Percentiles rank a stretch among this genome's conserved stretches.
Evolutionary conservation across 1,284 basidiomycete genomes (phyloP).

Genomic region (Austroboletus olivaceoglutinosus): DNA sequence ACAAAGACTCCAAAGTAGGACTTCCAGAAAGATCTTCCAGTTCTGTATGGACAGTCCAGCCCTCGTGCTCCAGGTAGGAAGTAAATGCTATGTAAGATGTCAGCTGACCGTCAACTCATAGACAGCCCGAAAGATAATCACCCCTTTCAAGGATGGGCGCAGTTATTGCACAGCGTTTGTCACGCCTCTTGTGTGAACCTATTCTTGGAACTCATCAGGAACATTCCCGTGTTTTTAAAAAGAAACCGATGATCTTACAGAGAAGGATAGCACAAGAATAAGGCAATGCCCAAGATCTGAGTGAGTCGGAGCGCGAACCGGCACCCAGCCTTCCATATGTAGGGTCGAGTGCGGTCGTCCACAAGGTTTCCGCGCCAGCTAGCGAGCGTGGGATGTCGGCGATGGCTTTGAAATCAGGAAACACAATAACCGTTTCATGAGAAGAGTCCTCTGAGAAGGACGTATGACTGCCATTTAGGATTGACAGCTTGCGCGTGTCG

Average conservation of each 20-base stretch:
- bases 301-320: constrained; percentile 41
- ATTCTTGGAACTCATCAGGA: constrained; percentile 6
- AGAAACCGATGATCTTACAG: constrained; percentile 51
- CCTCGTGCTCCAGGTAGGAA: constrained; percentile 57
- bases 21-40: constrained; percentile 63
- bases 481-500: constrained; percentile 60
- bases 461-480: constrained; percentile 79
- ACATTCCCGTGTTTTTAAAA: not conserved
- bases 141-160: constrained; percentile 80
- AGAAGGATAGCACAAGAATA: constrained; percentile 77
- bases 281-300: constrained; percentile 71
- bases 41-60: constrained; percentile 75
- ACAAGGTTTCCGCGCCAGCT: constrained; percentile 69
- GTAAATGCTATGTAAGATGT: constrained; percentile 50
- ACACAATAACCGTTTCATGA: constrained; percentile 74
- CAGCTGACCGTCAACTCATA: not conserved
- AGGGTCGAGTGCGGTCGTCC: constrained; percentile 61
- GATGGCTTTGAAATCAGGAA: constrained; percentile 88
- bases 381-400: constrained; percentile 61
- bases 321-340: constrained; percentile 46
- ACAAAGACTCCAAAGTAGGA: constrained; percentile 52
- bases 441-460: constrained; percentile 58
- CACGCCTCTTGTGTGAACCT: constrained; percentile 91
- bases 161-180: constrained; percentile 86
- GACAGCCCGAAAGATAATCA: constrained; percentile 20